Percentiles rank a stretch among this genome's conserved stretches.
Evolutionary conservation across 116 monocot species (phyloP).

Genomic region (Cymodocea nodosa): DNA sequence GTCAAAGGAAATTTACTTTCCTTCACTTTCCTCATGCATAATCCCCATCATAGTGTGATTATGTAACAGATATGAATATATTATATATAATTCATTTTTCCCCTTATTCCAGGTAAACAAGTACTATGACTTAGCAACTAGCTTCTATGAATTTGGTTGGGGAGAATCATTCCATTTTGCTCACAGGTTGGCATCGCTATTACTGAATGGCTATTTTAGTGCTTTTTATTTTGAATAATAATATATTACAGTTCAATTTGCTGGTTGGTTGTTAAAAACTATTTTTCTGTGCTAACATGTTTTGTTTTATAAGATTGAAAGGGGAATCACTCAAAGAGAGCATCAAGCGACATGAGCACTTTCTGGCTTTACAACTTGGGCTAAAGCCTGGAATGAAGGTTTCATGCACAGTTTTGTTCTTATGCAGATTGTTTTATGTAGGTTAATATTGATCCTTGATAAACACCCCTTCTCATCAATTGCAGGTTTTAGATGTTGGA

Average conservation of each 20-base stretch:
- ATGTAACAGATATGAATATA: not conserved
- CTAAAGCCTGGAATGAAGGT: slow-evolving; percentile 92
- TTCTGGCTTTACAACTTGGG: slow-evolving; percentile 79
- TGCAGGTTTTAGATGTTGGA: slow-evolving; percentile 92
- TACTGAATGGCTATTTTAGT: not conserved
- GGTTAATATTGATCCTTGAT: not conserved
- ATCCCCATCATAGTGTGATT: not conserved
- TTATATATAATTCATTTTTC: not conserved
- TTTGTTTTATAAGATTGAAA: slow-evolving; percentile 44
- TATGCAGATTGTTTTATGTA: not conserved
- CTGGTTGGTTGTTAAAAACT: not conserved
- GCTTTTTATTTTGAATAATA: not conserved
- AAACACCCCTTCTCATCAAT: not conserved
- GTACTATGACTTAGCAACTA: slow-evolving; percentile 97
- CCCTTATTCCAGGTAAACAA: slow-evolving; percentile 71
- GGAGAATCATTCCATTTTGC: slow-evolving; percentile 99
- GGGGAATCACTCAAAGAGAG: slow-evolving; percentile 84
- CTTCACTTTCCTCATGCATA: too few species aligned
- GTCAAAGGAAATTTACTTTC: too few species aligned
- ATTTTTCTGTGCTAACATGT: not conserved
- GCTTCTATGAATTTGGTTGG: slow-evolving; percentile 99
- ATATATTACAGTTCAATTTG: not conserved
- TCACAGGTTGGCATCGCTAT: slow-evolving; percentile 37
- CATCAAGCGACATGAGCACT: slow-evolving; percentile 90
- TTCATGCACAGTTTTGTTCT: not conserved